A percentile compares a stretch with the other conserved stretches of the same genome.
Evolutionary conservation across 768 basidiomycete species (phyloP).

Genomic region (Crucibulum laeve): DNA sequence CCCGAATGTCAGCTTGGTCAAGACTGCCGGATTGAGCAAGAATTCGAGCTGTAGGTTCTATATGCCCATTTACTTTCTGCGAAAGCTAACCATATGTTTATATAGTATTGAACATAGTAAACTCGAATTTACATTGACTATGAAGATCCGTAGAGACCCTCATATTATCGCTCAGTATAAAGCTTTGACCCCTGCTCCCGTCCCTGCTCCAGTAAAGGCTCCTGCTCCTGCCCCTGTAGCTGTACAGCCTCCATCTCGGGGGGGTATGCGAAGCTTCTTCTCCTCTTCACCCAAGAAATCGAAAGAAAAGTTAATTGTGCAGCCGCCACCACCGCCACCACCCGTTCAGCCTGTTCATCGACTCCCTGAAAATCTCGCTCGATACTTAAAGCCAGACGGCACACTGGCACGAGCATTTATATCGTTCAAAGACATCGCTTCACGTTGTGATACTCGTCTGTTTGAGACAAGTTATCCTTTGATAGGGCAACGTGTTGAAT

Average conservation of each 20-base stretch:
- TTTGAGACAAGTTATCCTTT: constrained; percentile 82
- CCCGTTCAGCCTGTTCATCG: constrained; percentile 34
- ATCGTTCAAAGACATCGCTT: constrained; percentile 82
- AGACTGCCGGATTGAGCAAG: constrained; percentile 73
- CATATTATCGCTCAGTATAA: constrained; percentile 81
- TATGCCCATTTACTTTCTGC: too few species aligned
- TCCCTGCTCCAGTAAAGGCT: constrained; percentile 31
- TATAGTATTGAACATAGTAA: constrained; percentile 87
- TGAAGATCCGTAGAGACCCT: constrained; percentile 83
- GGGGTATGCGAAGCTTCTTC: constrained; percentile 75
- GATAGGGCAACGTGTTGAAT: constrained; percentile 68
- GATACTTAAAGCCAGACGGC: constrained; percentile 81
- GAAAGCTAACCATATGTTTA: too few species aligned
- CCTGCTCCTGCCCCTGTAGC: constrained; percentile 21
- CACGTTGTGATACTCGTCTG: constrained; percentile 78
- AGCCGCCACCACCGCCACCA: constrained; percentile 28
- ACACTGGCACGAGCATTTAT: constrained; percentile 86
- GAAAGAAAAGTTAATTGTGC: constrained; percentile 41
- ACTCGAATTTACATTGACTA: constrained; percentile 87
- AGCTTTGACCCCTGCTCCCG: constrained; percentile 46
- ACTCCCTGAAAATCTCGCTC: constrained; percentile 72
- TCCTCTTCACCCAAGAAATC: constrained; percentile 70
- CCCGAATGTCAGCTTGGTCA: constrained; percentile 62
- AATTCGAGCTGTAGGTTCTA: constrained; percentile 84
- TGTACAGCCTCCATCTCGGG: constrained; percentile 34